Evolutionary conservation across 805 yeast genomes (phyloP), one percentile per base, ranked within the genome.

Genomic region (Millerozyma acaciae): DNA sequence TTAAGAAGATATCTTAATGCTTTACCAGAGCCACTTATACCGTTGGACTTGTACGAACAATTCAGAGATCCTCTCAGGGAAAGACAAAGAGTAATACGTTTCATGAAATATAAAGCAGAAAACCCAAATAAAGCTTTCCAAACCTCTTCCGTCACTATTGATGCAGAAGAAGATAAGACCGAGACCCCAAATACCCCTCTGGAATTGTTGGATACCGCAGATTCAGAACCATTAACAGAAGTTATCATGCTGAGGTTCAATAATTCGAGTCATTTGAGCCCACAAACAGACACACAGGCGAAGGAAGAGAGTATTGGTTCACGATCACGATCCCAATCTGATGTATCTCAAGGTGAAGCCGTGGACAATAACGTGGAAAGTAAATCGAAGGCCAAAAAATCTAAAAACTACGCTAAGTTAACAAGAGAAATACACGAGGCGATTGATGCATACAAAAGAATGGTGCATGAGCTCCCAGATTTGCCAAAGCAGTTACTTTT

Each of bases 11-110:
- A 76, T 55, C 68, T 93, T 41, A 87, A 88, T 51, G 80, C 87
- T 28, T 70, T 93, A 35, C 94, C 96, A 1, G 97, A 93, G 50
- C 97, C 97, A 0, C 69, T 93, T 35, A 79, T 93, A 14, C 96
- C 97, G 1, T 64, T 86, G 21, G 72, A 72, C 4, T 60, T 77
- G 39, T 93, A 90, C 55, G 86, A 84, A 44, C 66, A 67, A 17
- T 93, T 90, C 52, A 72, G 97, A 48, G 76, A 73, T 23, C 95
- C 95, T 4, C 68, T 90, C 30, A 61, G 75, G 33, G 63, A 70
- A 26, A 67, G 83, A 44, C 78, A 83, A 9, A 68, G 82, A 38
- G 73, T 88, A 21, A 62, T 79, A 24, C 78, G 74, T 46, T 84
- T 82, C 56, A 63, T 84, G 61, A 73, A 74, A 40, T 74, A 71